These are phyloP conservation scores for Yarrowia keelungensis DNA, from an alignment of 805 yeast species.

Conservation along the genomic window DNA sequence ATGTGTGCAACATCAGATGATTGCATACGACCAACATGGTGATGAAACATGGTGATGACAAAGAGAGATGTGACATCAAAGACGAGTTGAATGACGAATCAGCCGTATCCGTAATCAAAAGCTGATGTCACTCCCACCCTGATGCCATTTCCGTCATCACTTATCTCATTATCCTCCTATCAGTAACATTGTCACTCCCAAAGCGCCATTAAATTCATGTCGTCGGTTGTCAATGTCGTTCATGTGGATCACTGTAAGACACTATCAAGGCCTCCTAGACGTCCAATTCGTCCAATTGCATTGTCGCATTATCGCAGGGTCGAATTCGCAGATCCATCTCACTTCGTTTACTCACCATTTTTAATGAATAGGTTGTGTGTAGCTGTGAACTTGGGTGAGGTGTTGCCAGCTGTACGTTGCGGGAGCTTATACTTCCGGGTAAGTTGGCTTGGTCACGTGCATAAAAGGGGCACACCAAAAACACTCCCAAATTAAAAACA, in stretches of 20 bases:
- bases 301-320: too few relatives aligned
- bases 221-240: neutral
- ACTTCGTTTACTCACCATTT: conserved; percentile 29
- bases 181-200: neutral
- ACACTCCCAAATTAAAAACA: too few relatives aligned
- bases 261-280: neutral
- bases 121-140: too few relatives aligned
- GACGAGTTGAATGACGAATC: too few relatives aligned
- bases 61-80: too few relatives aligned
- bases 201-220: conserved; percentile 25
- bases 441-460: conserved; percentile 23
- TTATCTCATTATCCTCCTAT: too few relatives aligned
- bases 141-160: too few relatives aligned
- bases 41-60: too few relatives aligned
- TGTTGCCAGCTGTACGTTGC: conserved; percentile 36
- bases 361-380: conserved; percentile 33
- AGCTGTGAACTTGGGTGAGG: conserved; percentile 24
- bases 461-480: conserved; percentile 8
- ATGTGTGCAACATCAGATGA: too few relatives aligned
- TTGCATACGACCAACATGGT: too few relatives aligned
- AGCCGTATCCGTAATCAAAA: too few relatives aligned
- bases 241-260: neutral
- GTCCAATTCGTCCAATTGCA: too few relatives aligned
- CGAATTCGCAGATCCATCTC: neutral
- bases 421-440: conserved; percentile 27